Base-by-base conservation (phyloP, 2,329 filamentous ascomycete genomes). In the Monilinia aucupariae region DNA sequence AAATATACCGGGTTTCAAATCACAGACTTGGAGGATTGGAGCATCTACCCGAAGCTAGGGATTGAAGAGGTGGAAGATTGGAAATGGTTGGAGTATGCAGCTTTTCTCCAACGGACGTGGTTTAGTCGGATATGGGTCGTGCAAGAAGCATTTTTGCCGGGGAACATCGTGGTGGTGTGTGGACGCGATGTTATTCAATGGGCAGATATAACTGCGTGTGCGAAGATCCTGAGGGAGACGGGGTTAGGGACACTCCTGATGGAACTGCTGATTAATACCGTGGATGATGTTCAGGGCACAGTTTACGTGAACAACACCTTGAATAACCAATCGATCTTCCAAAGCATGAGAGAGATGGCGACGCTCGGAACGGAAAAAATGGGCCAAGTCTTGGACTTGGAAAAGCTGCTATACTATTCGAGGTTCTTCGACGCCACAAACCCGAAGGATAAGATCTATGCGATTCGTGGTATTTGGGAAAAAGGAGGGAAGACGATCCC, bases 121-220 rank as follows among this genome's bases (percentile, higher is more conserved):
- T 66, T 66, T 22, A 58, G 54, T 32, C 58, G 64, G 7, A 63
- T 66, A 22, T 66, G 64, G 64, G 64, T 66, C 10, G 60, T 66
- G 4, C 64, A 66, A 49, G 64, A 66, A 45, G 63, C 64, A 10
- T 63, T 62, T 25, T 17, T 64, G 37, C 48, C 65, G 10, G 32
- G 34, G 20, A 53, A 61, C 7, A 37, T 65, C 17, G 41, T 58
- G 2, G 60, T 66, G 1, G n/a, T 63, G 7, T 59, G 53, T 25
- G 63, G 63, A 3, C 47, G 39, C 15, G 27, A 63, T 34, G 20
- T 62, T 17, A 49, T 66, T 13, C n/a, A 25, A 20, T 66, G 65
- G 65, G 15, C 4, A 1, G 20, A 59, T 22, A 56, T 67, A 20
- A 54, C 50, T 1, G 48, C 45, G n/a, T 65, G 61, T 32, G 54